Conservation (phyloP, 805 yeast species). For the Yarrowia keelungensis region DNA sequence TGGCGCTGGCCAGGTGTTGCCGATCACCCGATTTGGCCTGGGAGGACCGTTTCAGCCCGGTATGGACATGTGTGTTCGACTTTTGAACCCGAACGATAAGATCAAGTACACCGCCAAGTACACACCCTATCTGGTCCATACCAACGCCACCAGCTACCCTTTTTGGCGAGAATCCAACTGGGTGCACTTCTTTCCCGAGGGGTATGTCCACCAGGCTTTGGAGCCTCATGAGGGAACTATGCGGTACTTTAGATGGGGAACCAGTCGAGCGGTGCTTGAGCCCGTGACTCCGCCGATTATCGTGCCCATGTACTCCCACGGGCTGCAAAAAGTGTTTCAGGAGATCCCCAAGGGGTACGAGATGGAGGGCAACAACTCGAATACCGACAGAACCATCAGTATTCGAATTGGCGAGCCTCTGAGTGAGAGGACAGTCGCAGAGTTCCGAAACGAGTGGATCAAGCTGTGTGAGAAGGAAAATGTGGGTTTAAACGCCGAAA, state of each 20-base stretch:
- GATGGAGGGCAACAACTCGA: conserved; percentile 56
- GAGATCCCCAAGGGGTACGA: conserved; percentile 55
- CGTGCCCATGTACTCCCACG: conserved; percentile 83
- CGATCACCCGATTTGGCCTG: conserved; percentile 85
- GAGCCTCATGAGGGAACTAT: conserved; percentile 78
- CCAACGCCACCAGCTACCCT: conserved; percentile 31
- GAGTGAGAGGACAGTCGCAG: conserved; percentile 63
- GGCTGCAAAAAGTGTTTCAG: conserved; percentile 86
- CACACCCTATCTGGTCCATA: conserved; percentile 18
- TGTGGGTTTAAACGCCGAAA: conserved; percentile 55
- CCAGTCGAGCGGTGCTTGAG: conserved; percentile 82
- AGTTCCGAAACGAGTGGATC: conserved; percentile 75
- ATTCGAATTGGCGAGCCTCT: conserved; percentile 77
- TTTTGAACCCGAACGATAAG: conserved; percentile 56
- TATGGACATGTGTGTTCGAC: conserved; percentile 81
- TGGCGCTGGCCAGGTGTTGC: conserved; percentile 85
- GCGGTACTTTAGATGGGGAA: conserved; percentile 97
- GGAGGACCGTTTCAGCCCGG: conserved; percentile 89
- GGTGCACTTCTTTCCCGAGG: conserved; percentile 96
- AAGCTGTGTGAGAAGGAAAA: conserved; percentile 62
- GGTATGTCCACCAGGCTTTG: conserved; percentile 81
- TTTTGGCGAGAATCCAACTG: conserved; percentile 53
- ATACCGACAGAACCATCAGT: conserved; percentile 57
- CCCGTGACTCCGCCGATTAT: conserved; percentile 83
- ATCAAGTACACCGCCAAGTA: conserved; percentile 30